Conservation (phyloP, 495 filamentous ascomycete genomes). For the Ramalina peruviana region DNA sequence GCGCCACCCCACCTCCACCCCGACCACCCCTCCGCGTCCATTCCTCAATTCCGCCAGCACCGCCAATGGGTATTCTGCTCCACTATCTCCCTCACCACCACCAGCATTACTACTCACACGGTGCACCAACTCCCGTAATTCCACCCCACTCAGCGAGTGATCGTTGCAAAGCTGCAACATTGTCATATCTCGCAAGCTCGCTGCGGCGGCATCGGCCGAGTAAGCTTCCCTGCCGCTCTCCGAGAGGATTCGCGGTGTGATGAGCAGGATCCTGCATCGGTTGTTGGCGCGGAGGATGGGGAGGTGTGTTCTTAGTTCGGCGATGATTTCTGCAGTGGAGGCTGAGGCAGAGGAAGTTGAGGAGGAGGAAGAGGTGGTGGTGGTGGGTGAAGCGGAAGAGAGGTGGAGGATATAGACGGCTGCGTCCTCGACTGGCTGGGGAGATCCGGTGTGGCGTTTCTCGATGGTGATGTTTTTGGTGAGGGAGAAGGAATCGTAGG, state of each 20-base stretch:
- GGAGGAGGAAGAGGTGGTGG: background rate
- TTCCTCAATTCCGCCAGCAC: too few species aligned
- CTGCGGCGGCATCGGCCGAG: background rate
- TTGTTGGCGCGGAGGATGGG: constrained; percentile 14
- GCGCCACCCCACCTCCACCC: too few species aligned
- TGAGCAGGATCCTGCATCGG: constrained; percentile 12
- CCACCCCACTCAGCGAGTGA: too few species aligned
- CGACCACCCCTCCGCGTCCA: too few species aligned
- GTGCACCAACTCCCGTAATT: too few species aligned
- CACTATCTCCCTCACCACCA: too few species aligned
- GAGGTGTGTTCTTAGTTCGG: constrained; percentile 15
- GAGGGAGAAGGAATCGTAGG: background rate
- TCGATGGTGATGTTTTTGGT: constrained; percentile 13
- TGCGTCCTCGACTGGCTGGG: constrained; percentile 19
- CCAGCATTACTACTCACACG: too few species aligned
- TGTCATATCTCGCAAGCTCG: constrained; percentile 19
- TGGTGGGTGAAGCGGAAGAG: constrained; percentile 3
- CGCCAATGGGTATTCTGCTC: too few species aligned
- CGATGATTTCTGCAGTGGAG: background rate
- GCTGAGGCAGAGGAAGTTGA: background rate
- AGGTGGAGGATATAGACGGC: constrained; percentile 23
- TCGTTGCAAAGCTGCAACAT: background rate
- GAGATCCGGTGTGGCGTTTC: constrained; percentile 10
- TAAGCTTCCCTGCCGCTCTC: constrained; percentile 6
- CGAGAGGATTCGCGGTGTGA: constrained; percentile 13